A percentile compares a stretch with the other conserved stretches of the same genome.
Evolutionary conservation across 768 basidiomycete genomes (phyloP).

Genomic region (Mycena vitilis): DNA sequence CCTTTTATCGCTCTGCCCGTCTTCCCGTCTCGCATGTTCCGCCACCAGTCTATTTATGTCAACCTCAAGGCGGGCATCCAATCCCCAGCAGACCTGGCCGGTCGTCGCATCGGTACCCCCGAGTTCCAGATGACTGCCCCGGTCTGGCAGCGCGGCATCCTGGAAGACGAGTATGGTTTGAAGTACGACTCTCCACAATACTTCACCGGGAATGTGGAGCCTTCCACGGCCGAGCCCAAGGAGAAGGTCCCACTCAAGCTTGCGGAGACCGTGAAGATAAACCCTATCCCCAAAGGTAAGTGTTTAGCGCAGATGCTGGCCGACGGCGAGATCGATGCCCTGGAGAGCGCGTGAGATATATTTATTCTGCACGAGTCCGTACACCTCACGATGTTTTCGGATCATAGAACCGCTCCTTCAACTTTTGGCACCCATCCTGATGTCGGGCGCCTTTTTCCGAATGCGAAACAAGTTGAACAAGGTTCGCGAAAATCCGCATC

Average conservation of each 20-base stretch:
- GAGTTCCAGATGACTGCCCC: slow-evolving; percentile 40
- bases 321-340: slow-evolving; percentile 36
- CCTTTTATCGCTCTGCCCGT: slow-evolving; percentile 37
- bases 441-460: slow-evolving; percentile 31
- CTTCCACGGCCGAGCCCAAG: slow-evolving; percentile 30
- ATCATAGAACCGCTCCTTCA: slow-evolving; percentile 32
- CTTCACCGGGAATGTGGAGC: slow-evolving; percentile 36
- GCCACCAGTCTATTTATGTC: slow-evolving; percentile 38
- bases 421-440: slow-evolving; percentile 35
- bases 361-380: background rate
- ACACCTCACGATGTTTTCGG: background rate
- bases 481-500: background rate
- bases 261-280: slow-evolving; percentile 34
- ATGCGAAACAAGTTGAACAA: slow-evolving; percentile 34
- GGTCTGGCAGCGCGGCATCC: slow-evolving; percentile 37
- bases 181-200: slow-evolving; percentile 33
- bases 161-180: slow-evolving; percentile 35
- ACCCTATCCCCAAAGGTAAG: slow-evolving; percentile 32
- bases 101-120: slow-evolving; percentile 35
- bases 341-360: slow-evolving; percentile 35
- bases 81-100: slow-evolving; percentile 32
- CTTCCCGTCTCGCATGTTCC: slow-evolving; percentile 37
- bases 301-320: slow-evolving; percentile 37
- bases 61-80: slow-evolving; percentile 35
- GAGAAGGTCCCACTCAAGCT: slow-evolving; percentile 37